Evolutionary conservation across 1,284 basidiomycete genomes (phyloP), one percentile per base, ranked within the genome.

Genomic region (Malassezia japonica): DNA sequence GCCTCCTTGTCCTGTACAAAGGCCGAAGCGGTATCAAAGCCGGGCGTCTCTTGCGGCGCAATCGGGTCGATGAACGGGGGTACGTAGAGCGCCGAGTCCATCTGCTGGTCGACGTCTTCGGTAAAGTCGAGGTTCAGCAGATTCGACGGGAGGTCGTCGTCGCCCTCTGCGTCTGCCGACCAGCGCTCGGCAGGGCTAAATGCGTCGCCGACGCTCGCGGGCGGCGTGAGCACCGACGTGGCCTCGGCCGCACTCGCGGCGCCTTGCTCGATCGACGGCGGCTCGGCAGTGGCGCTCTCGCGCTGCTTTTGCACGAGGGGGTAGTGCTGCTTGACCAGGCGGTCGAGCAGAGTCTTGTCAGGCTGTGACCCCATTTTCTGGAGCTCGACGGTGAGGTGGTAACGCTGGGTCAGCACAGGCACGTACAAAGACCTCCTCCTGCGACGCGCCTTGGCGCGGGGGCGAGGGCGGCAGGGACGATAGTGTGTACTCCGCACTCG

Each of bases 261-360:
- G 40, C 23, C n/a, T 29, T 6, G 6, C n/a, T 24, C 31, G 15
- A 9, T 10, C 20, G 15, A 36, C 12, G 43, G 35, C 35, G 6
- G 8, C 13, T 38, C 39, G 46, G n/a, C 20, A 25, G 18, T 35
- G 20, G 29, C 34, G 35, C 34, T 48, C 54, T 57, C 45, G 21
- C 40, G n/a, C 9, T 58, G 57, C 45, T 60, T 62, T 49, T 62
- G 55, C 44, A 66, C 55, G 36, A 55, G 62, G 46, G 64, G 59
- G 47, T 62, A 67, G 50, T 69, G 67, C 34, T 67, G 64, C 40
- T 60, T 54, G 23, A 70, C 65, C 36, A 69, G 64, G 18, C 61
- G 50, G 55, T 68, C 62, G 42, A 68, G 56, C 9, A 65, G 56
- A 2, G 60, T 55, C 42, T 62, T 61, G 34, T 62, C 60, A 16